Evolutionary conservation across 768 basidiomycete species (phyloP), one percentile per base, ranked within the genome.

Genomic region (Tulasnella sp.): DNA sequence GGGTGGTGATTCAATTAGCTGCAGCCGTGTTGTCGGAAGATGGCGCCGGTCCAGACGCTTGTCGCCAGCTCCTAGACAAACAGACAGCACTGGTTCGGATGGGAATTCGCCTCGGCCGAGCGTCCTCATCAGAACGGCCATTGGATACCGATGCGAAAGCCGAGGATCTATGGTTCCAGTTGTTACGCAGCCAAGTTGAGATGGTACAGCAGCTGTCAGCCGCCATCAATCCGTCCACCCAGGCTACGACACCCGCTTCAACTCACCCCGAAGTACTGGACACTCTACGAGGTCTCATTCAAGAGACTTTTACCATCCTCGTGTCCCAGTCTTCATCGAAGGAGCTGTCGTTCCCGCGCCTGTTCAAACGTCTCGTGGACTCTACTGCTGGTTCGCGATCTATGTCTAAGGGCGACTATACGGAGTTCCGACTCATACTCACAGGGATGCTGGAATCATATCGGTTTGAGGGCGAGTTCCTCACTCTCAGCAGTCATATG

Each of bases 391-490:
- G 74, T 27, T 70, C 76, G 13, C 68, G 73, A 21, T 73, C 80
- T 2, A 73, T 81, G 1, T 74, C 77, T 23, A 78, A 81, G 32
- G 80, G 83, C 11, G 81, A 83, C 26, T 98, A 97, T 71, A 83
- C 85, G 21, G 94, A 98, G 71, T 95, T 98, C 71, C 80, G 91
- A 47, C 80, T 82, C 10, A 93, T 99, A 61, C 76, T 99, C 29
- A 85, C 84, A 0, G 87, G 90, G n/a, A 99, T 98, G 90, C 72
- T 98, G 66, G 92, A 95, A 67, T 86, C 91, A 1, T 98, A 97
- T 73, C 82, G 86, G 41, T 82, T 86, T 3, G 94, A 99, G 64
- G 89, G 88, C 26, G 94, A 97, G 64, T 82, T 94, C 77, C 74
- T 98, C 24, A 72, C 77, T 44, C 92, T 95, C 66, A 87, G 91